Evolutionary conservation across 1,139 yeast species (phyloP).

Genomic region (Saccharomyces hybrid): DNA sequence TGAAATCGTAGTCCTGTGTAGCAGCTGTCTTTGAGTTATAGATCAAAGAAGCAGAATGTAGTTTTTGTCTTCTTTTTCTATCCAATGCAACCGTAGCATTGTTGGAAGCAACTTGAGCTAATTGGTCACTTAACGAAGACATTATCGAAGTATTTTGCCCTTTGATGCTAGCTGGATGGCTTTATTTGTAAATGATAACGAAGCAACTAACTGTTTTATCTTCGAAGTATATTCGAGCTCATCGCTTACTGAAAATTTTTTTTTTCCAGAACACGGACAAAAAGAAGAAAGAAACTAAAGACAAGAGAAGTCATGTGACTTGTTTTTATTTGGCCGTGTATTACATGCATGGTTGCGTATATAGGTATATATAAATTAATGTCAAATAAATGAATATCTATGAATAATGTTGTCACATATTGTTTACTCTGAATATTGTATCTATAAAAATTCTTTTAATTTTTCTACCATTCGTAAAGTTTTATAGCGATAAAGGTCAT

Average conservation of each 20-base stretch:
- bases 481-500: background rate
- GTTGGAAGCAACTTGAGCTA: conserved; percentile 60
- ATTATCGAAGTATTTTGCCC: conserved; percentile 4
- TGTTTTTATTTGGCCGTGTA: no score
- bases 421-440: no score
- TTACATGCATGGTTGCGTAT: no score
- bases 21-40: conserved; percentile 86
- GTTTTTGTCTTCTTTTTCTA: conserved; percentile 74
- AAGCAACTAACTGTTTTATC: background rate
- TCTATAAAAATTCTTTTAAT: background rate
- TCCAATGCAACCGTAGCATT: conserved; percentile 74
- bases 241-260: conserved; percentile 8
- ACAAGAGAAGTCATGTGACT: background rate
- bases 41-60: conserved; percentile 82
- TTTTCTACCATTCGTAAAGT: background rate
- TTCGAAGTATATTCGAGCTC: conserved; percentile 5
- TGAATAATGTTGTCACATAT: no score
- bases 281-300: background rate
- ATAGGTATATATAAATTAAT: background rate
- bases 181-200: background rate
- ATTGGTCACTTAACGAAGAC: conserved; percentile 71
- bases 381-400: background rate
- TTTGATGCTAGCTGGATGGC: background rate
- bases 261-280: background rate
- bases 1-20: conserved; percentile 82